These are phyloP conservation scores for Kodamaea kaohsiungensis DNA, from an alignment of 805 yeast species.

Conservation along the genomic window DNA sequence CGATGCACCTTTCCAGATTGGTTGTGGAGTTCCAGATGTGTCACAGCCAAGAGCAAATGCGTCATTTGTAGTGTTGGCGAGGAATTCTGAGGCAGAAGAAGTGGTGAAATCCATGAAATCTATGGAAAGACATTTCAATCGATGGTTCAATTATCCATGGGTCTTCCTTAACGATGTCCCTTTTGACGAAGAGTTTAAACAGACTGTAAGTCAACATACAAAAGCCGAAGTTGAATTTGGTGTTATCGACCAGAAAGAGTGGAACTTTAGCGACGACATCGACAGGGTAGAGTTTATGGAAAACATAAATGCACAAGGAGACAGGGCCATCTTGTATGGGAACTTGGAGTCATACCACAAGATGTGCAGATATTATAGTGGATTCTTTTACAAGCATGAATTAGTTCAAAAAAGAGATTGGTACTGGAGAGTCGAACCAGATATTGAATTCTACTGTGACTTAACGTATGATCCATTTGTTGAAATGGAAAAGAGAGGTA, in stretches of 20 bases:
- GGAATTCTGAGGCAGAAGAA: slow-evolving; percentile 79
- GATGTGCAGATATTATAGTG: slow-evolving; percentile 94
- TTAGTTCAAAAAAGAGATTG: slow-evolving; percentile 71
- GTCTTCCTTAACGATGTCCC: slow-evolving; percentile 81
- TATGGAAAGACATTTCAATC: slow-evolving; percentile 85
- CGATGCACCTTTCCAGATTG: slow-evolving; percentile 51
- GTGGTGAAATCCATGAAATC: slow-evolving; percentile 72
- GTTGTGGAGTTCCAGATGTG: slow-evolving; percentile 52
- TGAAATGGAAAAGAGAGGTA: slow-evolving; percentile 61
- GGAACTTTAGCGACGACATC: slow-evolving; percentile 61
- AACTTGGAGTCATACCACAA: slow-evolving; percentile 80
- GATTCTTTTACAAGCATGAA: slow-evolving; percentile 78
- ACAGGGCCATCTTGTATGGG: slow-evolving; percentile 82
- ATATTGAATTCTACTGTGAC: slow-evolving; percentile 68
- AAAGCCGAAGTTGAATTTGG: slow-evolving; percentile 74
- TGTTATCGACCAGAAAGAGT: slow-evolving; percentile 50
- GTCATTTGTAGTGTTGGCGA: slow-evolving; percentile 77
- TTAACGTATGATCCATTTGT: slow-evolving; percentile 77
- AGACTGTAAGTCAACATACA: slow-evolving; percentile 51
- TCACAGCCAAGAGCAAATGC: slow-evolving; percentile 66
- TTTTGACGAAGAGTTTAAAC: slow-evolving; percentile 65
- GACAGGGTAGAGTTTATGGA: slow-evolving; percentile 51
- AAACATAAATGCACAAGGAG: slow-evolving; percentile 73
- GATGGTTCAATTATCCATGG: slow-evolving; percentile 94
- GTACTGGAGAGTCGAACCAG: slow-evolving; percentile 98